These are phyloP conservation scores for Hydnomerulius pinastri DNA, from an alignment of 768 basidiomycete genomes.

Conservation along the genomic window DNA sequence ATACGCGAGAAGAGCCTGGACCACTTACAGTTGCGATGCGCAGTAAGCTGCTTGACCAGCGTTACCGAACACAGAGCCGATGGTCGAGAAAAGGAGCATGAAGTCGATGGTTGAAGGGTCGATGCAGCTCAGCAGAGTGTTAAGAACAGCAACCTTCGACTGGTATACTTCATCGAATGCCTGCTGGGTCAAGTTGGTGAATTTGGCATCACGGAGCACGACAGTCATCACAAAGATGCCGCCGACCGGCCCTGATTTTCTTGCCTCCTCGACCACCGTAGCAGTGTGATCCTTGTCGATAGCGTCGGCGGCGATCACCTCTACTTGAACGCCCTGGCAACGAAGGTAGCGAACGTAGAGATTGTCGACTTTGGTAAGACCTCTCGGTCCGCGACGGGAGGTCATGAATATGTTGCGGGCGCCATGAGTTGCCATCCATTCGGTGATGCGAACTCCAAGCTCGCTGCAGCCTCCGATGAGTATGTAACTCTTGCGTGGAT, in stretches of 20 bases:
- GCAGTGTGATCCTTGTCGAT: slow-evolving; percentile 14
- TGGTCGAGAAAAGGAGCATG: slow-evolving; percentile 26
- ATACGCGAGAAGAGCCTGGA: too few relatives aligned
- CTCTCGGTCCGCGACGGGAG: too few relatives aligned
- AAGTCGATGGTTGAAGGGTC: slow-evolving; percentile 28
- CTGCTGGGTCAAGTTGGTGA: slow-evolving; percentile 25
- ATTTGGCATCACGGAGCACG: slow-evolving; percentile 25
- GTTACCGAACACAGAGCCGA: slow-evolving; percentile 27
- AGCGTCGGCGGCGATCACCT: slow-evolving; percentile 20
- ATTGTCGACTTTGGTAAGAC: too few relatives aligned
- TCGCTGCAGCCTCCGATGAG: too few relatives aligned
- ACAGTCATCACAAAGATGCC: slow-evolving; percentile 27
- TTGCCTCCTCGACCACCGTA: slow-evolving; percentile 11
- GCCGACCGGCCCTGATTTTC: slow-evolving; percentile 19
- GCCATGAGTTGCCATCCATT: slow-evolving; percentile 29
- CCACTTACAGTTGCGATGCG: too few relatives aligned
- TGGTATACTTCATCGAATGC: too few relatives aligned
- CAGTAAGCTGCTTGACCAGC: too few relatives aligned
- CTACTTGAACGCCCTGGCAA: slow-evolving; percentile 15
- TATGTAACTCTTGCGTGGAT: too few relatives aligned
- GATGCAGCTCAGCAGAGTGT: too few relatives aligned
- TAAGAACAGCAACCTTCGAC: too few relatives aligned
- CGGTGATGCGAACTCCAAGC: too few relatives aligned
- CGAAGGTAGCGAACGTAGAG: slow-evolving; percentile 21
- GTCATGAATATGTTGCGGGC: slow-evolving; percentile 27